Conservation (phyloP, 1,284 basidiomycete genomes). For the Malassezia sympodialis region DNA sequence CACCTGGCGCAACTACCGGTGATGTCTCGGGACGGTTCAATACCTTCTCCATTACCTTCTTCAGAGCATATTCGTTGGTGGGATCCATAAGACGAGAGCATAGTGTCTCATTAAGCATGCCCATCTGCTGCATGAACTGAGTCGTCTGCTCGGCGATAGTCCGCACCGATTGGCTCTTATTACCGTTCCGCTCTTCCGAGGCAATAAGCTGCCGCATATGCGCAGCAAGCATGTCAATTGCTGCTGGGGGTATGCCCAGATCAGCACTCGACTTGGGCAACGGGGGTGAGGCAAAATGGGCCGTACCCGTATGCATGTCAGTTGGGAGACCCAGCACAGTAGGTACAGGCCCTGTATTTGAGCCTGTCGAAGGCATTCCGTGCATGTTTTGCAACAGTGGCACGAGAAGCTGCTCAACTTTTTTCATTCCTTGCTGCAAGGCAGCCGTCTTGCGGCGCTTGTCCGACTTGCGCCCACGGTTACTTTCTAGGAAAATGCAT, state of each 20-base stretch:
- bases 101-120: not conserved
- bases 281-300: not conserved
- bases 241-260: not conserved
- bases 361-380: not conserved
- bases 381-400: conserved; percentile 36
- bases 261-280: not conserved
- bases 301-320: not conserved
- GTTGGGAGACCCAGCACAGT: not conserved
- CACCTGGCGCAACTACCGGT: not conserved
- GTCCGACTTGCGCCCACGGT: conserved; percentile 44
- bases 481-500: conserved; percentile 45
- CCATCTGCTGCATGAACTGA: conserved; percentile 7
- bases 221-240: conserved; percentile 1
- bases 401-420: conserved; percentile 43
- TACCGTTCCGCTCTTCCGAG: not conserved
- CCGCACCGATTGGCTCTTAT: not conserved
- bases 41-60: not conserved
- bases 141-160: not conserved
- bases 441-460: conserved; percentile 41
- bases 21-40: not conserved
- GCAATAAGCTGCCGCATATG: conserved; percentile 6
- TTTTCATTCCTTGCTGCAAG: conserved; percentile 41
- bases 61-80: not conserved
- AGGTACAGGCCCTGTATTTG: not conserved
- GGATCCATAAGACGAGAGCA: not conserved